These are phyloP conservation scores for Linnemannia exigua DNA, from an alignment of 192 early-diverging fungal species.

Conservation along the genomic window DNA sequence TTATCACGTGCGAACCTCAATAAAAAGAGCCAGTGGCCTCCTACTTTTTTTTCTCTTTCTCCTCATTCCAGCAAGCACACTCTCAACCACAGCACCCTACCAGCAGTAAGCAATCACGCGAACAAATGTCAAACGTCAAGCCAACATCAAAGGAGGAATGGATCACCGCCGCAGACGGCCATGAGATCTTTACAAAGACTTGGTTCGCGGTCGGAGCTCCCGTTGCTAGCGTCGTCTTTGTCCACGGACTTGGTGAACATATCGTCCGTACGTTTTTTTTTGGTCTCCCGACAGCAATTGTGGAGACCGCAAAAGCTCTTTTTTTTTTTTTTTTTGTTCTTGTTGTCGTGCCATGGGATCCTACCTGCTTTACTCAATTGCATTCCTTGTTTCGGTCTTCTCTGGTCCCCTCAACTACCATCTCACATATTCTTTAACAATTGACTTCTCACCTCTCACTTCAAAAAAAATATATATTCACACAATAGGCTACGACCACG, in stretches of 20 bases:
- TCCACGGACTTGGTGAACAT: conserved; percentile 70
- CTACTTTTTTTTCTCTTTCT: neutral
- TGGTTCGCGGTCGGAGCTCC: conserved; percentile 54
- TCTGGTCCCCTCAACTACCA: no score
- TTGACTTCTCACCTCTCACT: neutral
- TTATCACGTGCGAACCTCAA: neutral
- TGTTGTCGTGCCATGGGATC: neutral
- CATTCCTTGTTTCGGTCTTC: neutral
- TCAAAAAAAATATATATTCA: neutral
- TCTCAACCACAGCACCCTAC: neutral
- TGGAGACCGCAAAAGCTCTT: neutral
- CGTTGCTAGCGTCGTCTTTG: conserved; percentile 59
- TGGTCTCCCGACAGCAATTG: no score
- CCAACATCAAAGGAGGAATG: conserved; percentile 57
- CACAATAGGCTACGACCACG: conserved; percentile 62
- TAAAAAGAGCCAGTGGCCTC: neutral
- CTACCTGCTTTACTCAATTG: neutral
- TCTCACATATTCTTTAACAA: no score
- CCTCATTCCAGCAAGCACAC: neutral
- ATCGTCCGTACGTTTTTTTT: conserved; percentile 46
- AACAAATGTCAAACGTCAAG: conserved; percentile 14
- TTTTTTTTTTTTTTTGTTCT: no score
- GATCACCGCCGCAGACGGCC: conserved; percentile 58
- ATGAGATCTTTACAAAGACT: conserved; percentile 66
- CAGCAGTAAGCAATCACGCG: neutral